Evolutionary conservation across 768 basidiomycete species (phyloP), one percentile per base, ranked within the genome.

Genomic region (Sarcomyxa edulis): DNA sequence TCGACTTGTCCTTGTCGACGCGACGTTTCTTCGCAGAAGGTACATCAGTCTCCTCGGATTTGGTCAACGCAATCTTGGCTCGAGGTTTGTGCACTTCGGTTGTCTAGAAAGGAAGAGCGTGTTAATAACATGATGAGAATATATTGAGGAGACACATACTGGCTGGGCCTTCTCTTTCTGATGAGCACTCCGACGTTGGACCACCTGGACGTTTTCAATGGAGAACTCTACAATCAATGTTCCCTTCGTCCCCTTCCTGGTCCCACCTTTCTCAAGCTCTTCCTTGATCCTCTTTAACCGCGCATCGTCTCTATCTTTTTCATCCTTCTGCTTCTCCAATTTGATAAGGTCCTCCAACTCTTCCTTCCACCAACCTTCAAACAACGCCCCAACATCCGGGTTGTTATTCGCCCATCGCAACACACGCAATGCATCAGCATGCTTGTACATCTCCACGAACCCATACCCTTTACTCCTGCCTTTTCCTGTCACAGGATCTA

Each of bases 341-440:
- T 77, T 75, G 37, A 81, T 38, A 38, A 81, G 59, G 40, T 78
- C 77, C 44, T 70, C 55, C 39, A 76, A 60, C 54, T 96, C 93
- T 35, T 84, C 83, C 51, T 79, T 81, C 83, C 85, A 91, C 96
- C 95, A 92, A 37, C 66, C 68, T 46, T 76, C 71, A 52, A 93
- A 80, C 40, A 97, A 62, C 5, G 56, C 48, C 2, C 69, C 73
- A 0, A 86, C 72, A 3, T 69, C 74, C 1, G 75, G 61, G 54
- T 96, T 94, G 54, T 91, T 93, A 64, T 98, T 99, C 19, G 88
- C 84, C 90, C 90, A 98, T 23, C 96, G 74, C 31, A 98, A 62
- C 5, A 97, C 84, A 18, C 88, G 83, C 16, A 99, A 66, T 5
- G 95, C 92, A 55, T 98, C 91, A 5, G 84, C 79, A 50, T 99